Evolutionary conservation across 441 rosid species (phyloP).

Genomic region (Gossypium trilobum): DNA sequence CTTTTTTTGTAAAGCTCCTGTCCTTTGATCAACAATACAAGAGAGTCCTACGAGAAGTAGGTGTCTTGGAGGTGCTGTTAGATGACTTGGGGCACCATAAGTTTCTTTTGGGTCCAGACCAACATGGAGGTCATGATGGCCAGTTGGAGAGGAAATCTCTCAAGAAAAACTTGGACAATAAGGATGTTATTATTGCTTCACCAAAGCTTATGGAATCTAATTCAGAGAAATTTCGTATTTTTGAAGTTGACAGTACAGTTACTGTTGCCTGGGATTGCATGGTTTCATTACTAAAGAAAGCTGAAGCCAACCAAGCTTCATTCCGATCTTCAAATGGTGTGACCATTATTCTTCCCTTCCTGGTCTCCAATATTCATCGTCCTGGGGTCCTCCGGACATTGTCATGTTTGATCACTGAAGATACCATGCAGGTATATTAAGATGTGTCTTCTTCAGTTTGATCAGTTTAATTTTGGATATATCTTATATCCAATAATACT

Average conservation of each 20-base stretch:
- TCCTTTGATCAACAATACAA: conserved; percentile 98
- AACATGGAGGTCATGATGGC: conserved; percentile 30
- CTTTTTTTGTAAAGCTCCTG: conserved; percentile 88
- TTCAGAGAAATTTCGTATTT: conserved; percentile 66
- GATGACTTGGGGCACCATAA: conserved; percentile 96
- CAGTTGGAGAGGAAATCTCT: conserved; percentile 69
- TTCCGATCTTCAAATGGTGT: conserved; percentile 91
- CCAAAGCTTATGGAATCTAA: conserved; percentile 84
- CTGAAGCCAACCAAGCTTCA: conserved; percentile 86
- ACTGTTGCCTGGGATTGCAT: conserved; percentile 94
- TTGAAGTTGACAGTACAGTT: conserved; percentile 77
- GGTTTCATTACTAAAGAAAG: conserved; percentile 88
- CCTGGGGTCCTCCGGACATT: conserved; percentile 83
- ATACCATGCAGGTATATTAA: conserved; percentile 61
- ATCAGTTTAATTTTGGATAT: conserved; percentile 11
- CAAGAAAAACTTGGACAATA: conserved; percentile 67
- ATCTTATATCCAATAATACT: neutral
- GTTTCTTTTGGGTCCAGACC: conserved; percentile 76
- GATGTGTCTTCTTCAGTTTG: conserved; percentile 12
- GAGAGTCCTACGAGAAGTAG: conserved; percentile 97
- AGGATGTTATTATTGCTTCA: conserved; percentile 79
- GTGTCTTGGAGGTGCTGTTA: conserved; percentile 82
- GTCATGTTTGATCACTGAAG: conserved; percentile 95
- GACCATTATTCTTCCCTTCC: conserved; percentile 76
- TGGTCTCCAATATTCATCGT: conserved; percentile 78